These are phyloP conservation scores for Phytopythium montanum DNA, from an alignment of 352 stramenopile genomes.

Conservation along the genomic window DNA sequence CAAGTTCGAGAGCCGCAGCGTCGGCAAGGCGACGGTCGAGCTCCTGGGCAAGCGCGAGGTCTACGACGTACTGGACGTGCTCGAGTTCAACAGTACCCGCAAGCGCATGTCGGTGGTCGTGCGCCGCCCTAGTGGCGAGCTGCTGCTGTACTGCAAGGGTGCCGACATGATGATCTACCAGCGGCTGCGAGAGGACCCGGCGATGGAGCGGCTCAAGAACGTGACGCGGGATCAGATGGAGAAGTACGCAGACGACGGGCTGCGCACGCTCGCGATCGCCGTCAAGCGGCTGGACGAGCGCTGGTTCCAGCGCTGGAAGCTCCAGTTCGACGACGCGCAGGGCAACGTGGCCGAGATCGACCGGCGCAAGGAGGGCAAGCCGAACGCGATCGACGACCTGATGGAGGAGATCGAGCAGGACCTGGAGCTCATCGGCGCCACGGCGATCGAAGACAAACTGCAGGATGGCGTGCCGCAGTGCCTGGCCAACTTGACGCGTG, in stretches of 20 bases:
- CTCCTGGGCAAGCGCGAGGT: slow-evolving; percentile 42
- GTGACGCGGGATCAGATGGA: slow-evolving; percentile 78
- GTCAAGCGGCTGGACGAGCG: slow-evolving; percentile 63
- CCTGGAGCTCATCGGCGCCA: slow-evolving; percentile 84
- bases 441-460: slow-evolving; percentile 92
- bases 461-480: slow-evolving; percentile 88
- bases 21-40: slow-evolving; percentile 45
- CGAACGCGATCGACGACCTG: slow-evolving; percentile 70
- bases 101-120: slow-evolving; percentile 81
- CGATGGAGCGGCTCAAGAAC: slow-evolving; percentile 47
- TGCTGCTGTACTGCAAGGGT: slow-evolving; percentile 85
- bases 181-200: slow-evolving; percentile 47
- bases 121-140: slow-evolving; percentile 41
- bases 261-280: slow-evolving; percentile 81
- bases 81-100: slow-evolving; percentile 78
- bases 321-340: slow-evolving; percentile 63
- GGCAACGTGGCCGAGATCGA: slow-evolving; percentile 70
- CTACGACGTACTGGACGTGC: slow-evolving; percentile 64
- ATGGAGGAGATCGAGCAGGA: slow-evolving; percentile 83
- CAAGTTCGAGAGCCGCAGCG: slow-evolving; percentile 57
- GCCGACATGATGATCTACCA: slow-evolving; percentile 93
- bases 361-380: slow-evolving; percentile 73
- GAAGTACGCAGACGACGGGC: slow-evolving; percentile 77
- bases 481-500: slow-evolving; percentile 71
- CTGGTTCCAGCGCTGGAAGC: slow-evolving; percentile 75